Evolutionary conservation across 2,329 filamentous ascomycete genomes (phyloP), one percentile per base, ranked within the genome.

Genomic region (Alternaria longipes): DNA sequence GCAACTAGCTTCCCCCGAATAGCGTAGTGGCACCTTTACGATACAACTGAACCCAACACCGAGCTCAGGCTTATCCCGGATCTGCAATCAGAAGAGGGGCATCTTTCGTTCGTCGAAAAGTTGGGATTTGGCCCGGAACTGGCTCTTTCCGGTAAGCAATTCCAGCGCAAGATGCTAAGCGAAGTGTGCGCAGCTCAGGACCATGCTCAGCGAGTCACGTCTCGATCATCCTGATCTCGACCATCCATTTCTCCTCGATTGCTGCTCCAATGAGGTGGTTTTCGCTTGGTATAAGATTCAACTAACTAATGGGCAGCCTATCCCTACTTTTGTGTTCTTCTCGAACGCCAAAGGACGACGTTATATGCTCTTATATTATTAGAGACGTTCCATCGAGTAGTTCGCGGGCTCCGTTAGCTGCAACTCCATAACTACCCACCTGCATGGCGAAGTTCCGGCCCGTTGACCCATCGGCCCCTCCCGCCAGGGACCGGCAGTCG

Each of bases 101-200:
- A 44, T 56, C 58, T 59, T 44, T 46, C 40, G 53, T 55, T 54
- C 45, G 16, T 16, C 20, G 12, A 40, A 42, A 34, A 30, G 38
- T 34, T 54, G 38, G 47, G 51, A 20, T 49, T n/a, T 20, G 28
- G 42, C 46, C 28, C 50, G 18, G 36, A 53, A 54, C 7, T 53
- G 64, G 34, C 60, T 62, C 34, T 41, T 62, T 54, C 54, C 64
- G 69, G 69, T 71, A 70, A 70, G 67, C 59, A 67, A 16, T 26
- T 20, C 50, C 56, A 54, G 34, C 40, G 16, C 41, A 38, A 41
- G 34, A 50, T n/a, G 24, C 16, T 66, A 71, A 68, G 62, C 61
- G 59, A 68, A 54, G 49, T 42, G 46, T 57, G 59, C 42, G 20
- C 40, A 47, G 38, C 56, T 51, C 46, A 57, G 14, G 36, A 22